Base-by-base conservation (phyloP, 768 basidiomycete genomes). In the Russula vinacea region DNA sequence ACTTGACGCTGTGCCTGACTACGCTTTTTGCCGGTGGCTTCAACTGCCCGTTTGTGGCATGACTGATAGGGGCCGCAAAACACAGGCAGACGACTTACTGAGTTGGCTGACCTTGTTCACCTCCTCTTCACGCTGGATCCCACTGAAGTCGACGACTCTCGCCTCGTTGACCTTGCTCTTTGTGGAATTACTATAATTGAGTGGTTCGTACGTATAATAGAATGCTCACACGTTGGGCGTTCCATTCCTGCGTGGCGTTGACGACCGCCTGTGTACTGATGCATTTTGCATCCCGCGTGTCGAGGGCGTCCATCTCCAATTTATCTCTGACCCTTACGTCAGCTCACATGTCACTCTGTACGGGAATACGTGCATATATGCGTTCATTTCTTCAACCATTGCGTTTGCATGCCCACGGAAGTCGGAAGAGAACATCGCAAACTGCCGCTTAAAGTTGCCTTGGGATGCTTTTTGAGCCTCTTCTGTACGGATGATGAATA, bases 331-430 rank as follows among this genome's bases (percentile, higher is more conserved):
- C 0, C 24, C 22, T 53, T 14, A 33, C 26, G 49, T 65, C 49
- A 61, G 55, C 13, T 42, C 54, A 32, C 33, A 32, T 32, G 24
- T 11, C 40, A 6, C 44, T 45, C 24, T 17, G 17, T 17, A 11
- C n/a, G 49, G 22, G 45, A 7, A 39, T 33, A 67, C 68, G 50
- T 56, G 59, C 68, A 69, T 67, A 60, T 69, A 69, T 64, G 62
- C 60, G 24, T 52, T 58, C 60, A 51, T 64, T 29, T 56, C 66
- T n/a, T 60, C 54, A 4, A 62, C 62, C 49, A 69, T 44, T 14
- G 39, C 52, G 3, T 37, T 44, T 3, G 56, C 58, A 24, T 67
- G 62, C 11, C 56, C 62, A 37, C 66, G 66, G 49, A 57, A 55
- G 47, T 64, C 61, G 13, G 54, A 19, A 60, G 54, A 50, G 16